Percentiles rank a stretch among this genome's conserved stretches.
Conservation (phyloP, 2,329 filamentous ascomycete species). For the Alternaria triticina region DNA sequence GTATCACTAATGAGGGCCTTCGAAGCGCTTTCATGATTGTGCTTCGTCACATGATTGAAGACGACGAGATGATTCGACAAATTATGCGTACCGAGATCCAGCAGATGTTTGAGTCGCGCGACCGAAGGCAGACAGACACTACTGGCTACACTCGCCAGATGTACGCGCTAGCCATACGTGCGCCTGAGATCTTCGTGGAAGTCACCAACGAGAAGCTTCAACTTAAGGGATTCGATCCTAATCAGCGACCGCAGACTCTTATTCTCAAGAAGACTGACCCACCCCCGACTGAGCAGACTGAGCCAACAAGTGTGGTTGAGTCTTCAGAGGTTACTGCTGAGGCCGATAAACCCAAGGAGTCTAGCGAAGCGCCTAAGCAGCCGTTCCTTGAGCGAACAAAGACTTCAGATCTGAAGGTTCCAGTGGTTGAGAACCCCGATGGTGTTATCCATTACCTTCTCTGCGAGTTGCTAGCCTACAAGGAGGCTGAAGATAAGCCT, state of each 20-base stretch:
- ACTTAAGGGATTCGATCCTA: conserved; percentile 67
- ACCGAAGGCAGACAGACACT: conserved; percentile 66
- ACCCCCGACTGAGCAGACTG: conserved; percentile 20
- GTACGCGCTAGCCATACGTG: conserved; percentile 79
- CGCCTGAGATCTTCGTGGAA: conserved; percentile 85
- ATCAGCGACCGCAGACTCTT: conserved; percentile 60
- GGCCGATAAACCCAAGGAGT: conserved; percentile 42
- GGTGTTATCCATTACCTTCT: conserved; percentile 95
- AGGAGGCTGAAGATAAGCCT: conserved; percentile 89
- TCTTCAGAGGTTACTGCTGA: conserved; percentile 40
- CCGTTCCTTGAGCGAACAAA: conserved; percentile 71
- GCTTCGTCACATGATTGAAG: conserved; percentile 90
- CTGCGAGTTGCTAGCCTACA: conserved; percentile 88
- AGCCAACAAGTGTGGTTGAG: conserved; percentile 17
- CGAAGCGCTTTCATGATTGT: conserved; percentile 81
- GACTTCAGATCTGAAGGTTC: conserved; percentile 74
- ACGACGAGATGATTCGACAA: conserved; percentile 87
- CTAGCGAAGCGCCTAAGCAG: conserved; percentile 37
- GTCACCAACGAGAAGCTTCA: conserved; percentile 85
- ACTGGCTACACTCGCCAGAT: conserved; percentile 76
- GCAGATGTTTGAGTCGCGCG: conserved; percentile 69
- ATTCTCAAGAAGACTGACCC: conserved; percentile 59
- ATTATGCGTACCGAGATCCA: conserved; percentile 91
- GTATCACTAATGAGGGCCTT: conserved; percentile 76
- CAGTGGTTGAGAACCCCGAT: conserved; percentile 88